Percentiles rank a stretch among this genome's conserved stretches.
These are phyloP conservation scores for Garcia nutans DNA, from an alignment of 345 rosid genomes.

Conservation along the genomic window DNA sequence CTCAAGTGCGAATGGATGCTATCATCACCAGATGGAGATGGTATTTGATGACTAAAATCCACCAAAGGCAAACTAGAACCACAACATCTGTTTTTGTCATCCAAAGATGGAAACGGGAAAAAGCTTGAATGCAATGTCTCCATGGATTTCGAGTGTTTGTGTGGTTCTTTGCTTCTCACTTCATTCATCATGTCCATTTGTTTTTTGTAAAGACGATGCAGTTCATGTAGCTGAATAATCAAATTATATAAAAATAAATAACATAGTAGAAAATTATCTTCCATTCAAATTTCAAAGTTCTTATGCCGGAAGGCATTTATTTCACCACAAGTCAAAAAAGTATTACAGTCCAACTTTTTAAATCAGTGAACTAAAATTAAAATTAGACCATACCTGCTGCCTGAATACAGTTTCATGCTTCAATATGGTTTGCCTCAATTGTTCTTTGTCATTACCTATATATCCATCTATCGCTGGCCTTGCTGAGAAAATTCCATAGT, in stretches of 20 bases:
- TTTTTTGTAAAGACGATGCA: constrained; percentile 67
- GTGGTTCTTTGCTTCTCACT: constrained; percentile 46
- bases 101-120: constrained; percentile 26
- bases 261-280: constrained; percentile 16
- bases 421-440: constrained; percentile 60
- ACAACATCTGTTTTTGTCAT: constrained; percentile 20
- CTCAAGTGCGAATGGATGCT: constrained; percentile 39
- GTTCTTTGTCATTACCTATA: constrained; percentile 44
- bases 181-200: constrained; percentile 78
- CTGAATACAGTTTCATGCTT: constrained; percentile 68
- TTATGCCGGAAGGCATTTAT: background rate
- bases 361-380: background rate
- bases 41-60: constrained; percentile 18
- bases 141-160: constrained; percentile 22
- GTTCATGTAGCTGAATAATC: constrained; percentile 54
- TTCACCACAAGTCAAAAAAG: background rate
- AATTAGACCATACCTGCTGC: constrained; percentile 53
- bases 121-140: constrained; percentile 34
- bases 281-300: background rate
- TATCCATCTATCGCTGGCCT: constrained; percentile 31
- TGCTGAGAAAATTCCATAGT: constrained; percentile 32
- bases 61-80: constrained; percentile 11
- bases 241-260: constrained; percentile 8
- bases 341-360: background rate
- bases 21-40: constrained; percentile 38